Percentiles rank a stretch among this genome's conserved stretches.
Conservation (phyloP, 306 rosid genomes). For the Parietaria judaica region DNA sequence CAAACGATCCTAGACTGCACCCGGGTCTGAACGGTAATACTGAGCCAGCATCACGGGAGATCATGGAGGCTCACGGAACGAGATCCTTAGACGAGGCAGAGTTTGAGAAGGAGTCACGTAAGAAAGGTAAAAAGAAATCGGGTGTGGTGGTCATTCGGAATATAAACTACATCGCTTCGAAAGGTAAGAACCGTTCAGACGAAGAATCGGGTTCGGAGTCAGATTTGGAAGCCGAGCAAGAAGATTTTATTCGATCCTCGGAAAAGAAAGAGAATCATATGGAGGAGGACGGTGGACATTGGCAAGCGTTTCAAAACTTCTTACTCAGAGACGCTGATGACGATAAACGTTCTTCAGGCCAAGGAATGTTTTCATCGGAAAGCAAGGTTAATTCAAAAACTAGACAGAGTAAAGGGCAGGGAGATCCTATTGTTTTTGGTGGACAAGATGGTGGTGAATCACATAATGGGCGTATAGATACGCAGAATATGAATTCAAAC, state of each 20-base stretch:
- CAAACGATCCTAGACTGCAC: constrained; percentile 48
- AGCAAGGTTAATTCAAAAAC: constrained; percentile 36
- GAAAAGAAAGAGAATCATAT: constrained; percentile 40
- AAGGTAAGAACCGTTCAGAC: constrained; percentile 52
- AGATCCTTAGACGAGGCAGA: constrained; percentile 49
- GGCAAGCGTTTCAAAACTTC: constrained; percentile 90
- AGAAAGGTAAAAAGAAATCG: constrained; percentile 58
- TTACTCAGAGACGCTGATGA: constrained; percentile 85
- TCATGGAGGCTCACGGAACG: constrained; percentile 36
- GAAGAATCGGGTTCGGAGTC: constrained; percentile 58
- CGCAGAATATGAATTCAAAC: constrained; percentile 47
- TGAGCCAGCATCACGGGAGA: constrained; percentile 53
- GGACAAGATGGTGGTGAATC: constrained; percentile 36
- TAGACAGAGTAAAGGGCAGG: constrained; percentile 32
- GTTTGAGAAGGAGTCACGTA: constrained; percentile 39
- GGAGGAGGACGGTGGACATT: constrained; percentile 61
- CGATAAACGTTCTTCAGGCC: constrained; percentile 51
- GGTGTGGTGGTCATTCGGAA: constrained; percentile 86
- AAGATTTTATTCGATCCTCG: constrained; percentile 43
- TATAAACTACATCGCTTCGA: constrained; percentile 74
- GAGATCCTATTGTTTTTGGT: constrained; percentile 63
- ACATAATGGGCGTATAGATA: constrained; percentile 43
- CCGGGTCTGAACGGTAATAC: constrained; percentile 45
- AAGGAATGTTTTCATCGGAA: constrained; percentile 50
- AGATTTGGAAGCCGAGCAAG: constrained; percentile 51